Percentiles rank a stretch among this genome's conserved stretches.
Evolutionary conservation across 768 basidiomycete species (phyloP).

Genomic region (Boletus barrowsii): DNA sequence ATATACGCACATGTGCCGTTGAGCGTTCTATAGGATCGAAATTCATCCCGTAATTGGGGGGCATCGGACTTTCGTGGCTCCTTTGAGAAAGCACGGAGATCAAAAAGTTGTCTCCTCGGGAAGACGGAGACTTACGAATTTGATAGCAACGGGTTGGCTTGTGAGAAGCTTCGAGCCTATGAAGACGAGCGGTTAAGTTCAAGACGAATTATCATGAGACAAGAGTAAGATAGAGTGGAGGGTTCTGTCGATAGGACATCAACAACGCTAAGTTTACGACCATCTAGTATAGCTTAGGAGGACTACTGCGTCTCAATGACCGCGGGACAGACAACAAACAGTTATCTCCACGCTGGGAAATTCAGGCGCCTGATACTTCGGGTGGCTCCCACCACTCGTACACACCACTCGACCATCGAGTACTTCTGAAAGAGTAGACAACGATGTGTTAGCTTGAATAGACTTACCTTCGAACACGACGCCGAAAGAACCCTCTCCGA

Average conservation of each 20-base stretch:
- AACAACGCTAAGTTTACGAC: not conserved
- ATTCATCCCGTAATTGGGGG: slow-evolving; percentile 95
- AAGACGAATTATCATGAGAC: not conserved
- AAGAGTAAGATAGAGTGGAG: not conserved
- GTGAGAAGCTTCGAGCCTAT: slow-evolving; percentile 83
- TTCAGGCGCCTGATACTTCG: slow-evolving; percentile 12
- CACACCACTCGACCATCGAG: not conserved
- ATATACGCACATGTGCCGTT: slow-evolving; percentile 74
- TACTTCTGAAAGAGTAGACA: not conserved
- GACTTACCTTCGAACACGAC: slow-evolving; percentile 90
- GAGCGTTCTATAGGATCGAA: slow-evolving; percentile 93
- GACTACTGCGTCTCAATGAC: slow-evolving; percentile 4
- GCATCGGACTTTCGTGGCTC: slow-evolving; percentile 97
- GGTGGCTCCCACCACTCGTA: slow-evolving; percentile 3
- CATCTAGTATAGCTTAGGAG: slow-evolving; percentile 5
- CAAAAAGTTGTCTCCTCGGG: slow-evolving; percentile 11
- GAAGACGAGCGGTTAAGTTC: slow-evolving; percentile 15
- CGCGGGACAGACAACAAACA: slow-evolving; percentile 2
- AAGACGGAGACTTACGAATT: slow-evolving; percentile 68
- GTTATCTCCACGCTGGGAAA: slow-evolving; percentile 1
- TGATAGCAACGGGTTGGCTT: slow-evolving; percentile 89
- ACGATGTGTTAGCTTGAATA: not conserved
- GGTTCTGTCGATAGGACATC: slow-evolving; percentile 7
- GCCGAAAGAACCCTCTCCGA: slow-evolving; percentile 98
- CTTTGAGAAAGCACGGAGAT: slow-evolving; percentile 38